Base-by-base conservation (phyloP, 345 rosid genomes). In the Melastoma malabathricum region DNA sequence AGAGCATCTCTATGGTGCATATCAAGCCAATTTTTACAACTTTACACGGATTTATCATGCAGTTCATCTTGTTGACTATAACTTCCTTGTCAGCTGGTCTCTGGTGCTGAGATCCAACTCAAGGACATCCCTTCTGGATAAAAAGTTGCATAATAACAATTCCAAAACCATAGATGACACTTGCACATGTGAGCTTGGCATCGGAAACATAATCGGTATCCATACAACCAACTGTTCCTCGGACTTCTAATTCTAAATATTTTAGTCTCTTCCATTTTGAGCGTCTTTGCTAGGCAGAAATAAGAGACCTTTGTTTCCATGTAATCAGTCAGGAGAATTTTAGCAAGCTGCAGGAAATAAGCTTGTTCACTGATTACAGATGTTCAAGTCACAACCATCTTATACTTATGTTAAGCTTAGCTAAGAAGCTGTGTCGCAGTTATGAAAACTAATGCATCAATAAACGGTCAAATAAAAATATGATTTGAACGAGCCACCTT, bases 221-320 rank as follows among this genome's bases (percentile, higher is more conserved):
- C 89, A 82, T 76, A 53, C 79, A 79, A 3, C 85, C 85, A 46
- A 82, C 72, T 17, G 83, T 82, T 66, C 84, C 85, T 61, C 89
- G 72, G n/a, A 82, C 85, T 55, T 82, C 79, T 2, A 83, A n/a
- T n/a, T n/a, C n/a, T 82, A 53, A 82, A 82, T 19, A 74, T 81
- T 68, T 79, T 78, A 70, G 74, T 34, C 41, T 34, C 81, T 61
- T 82, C 83, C 73, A 82, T 70, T 23, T 82, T 80, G 19, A 82
- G 53, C 78, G 79, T 70, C 71, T 46, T 82, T 15, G 79, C 85
- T 54, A 79, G 48, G 53, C 83, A 83, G 27, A 82, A 82, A 72
- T 79, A 79, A 0, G 81, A 79, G 7, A 82, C 74, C 59, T 82
- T 82, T 0, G 89, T 72, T 1, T 74, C 77, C 72, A 76, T 39